A percentile compares a stretch with the other conserved stretches of the same genome.
These are phyloP conservation scores for Cladophialophora psammophila DNA, from an alignment of 2,329 filamentous ascomycete genomes.

Conservation along the genomic window DNA sequence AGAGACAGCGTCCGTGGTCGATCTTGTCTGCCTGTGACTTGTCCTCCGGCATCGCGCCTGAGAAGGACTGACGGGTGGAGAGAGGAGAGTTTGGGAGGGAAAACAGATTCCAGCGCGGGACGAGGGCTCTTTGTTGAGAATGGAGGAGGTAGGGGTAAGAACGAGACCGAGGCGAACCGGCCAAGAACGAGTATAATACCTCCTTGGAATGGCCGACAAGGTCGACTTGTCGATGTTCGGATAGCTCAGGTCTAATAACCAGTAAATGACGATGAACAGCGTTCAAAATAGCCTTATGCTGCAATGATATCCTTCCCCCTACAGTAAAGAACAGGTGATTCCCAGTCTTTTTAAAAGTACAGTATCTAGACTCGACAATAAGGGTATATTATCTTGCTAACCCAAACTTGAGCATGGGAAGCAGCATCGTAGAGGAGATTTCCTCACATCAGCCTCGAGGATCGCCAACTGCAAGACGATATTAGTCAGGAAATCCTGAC, in stretches of 20 bases:
- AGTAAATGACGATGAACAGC: neutral
- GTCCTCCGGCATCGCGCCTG: neutral
- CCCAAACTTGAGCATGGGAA: neutral
- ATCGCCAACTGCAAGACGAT: neutral
- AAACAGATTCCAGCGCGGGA: too few relatives aligned
- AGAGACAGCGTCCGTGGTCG: slow-evolving; percentile 32
- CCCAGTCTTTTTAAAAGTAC: neutral
- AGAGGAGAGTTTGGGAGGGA: neutral
- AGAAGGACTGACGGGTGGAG: neutral
- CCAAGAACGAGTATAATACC: neutral
- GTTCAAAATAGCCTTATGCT: neutral
- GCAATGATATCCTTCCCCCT: neutral
- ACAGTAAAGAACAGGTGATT: neutral
- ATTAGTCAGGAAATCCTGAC: slow-evolving; percentile 5
- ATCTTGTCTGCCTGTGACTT: slow-evolving; percentile 8
- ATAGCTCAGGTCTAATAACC: neutral
- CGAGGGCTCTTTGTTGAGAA: neutral
- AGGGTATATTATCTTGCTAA: neutral
- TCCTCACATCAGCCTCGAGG: neutral
- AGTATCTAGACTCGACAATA: neutral
- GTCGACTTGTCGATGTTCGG: neutral
- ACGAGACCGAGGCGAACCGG: neutral
- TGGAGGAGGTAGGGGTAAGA: neutral
- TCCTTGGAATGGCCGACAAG: neutral
- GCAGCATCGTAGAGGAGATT: neutral